Percentiles rank a stretch among this genome's conserved stretches.
Evolutionary conservation across 1,284 basidiomycete species (phyloP).

Genomic region (Heliocybe sulcata): DNA sequence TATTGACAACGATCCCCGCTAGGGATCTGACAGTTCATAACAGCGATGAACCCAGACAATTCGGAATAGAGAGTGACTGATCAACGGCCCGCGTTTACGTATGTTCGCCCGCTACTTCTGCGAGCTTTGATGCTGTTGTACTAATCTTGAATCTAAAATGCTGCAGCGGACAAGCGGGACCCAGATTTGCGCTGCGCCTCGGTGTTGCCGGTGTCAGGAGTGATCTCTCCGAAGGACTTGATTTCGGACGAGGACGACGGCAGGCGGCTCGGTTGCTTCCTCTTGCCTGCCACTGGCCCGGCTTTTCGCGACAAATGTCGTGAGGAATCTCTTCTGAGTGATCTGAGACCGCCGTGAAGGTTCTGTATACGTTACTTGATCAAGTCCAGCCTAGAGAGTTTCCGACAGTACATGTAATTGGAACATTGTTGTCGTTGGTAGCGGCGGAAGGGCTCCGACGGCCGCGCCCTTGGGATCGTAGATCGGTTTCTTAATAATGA

Average conservation of each 20-base stretch:
- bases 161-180: neutral
- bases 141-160: neutral
- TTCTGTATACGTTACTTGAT: no score
- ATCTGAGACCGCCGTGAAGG: neutral
- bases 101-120: neutral
- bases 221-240: neutral
- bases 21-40: neutral
- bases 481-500: slow-evolving; percentile 1
- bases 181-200: neutral
- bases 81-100: neutral
- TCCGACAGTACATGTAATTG: no score
- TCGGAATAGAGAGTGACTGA: neutral
- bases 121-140: neutral
- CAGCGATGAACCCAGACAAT: neutral
- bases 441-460: neutral
- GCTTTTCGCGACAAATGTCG: neutral
- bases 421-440: no score
- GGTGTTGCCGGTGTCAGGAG: neutral
- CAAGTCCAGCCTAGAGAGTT: no score
- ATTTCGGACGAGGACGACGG: no score
- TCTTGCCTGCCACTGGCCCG: neutral
- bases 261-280: neutral
- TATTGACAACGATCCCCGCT: neutral
- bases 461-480: neutral
- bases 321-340: neutral